Evolutionary conservation across 2,329 filamentous ascomycete species (phyloP).

Genomic region (Cladophialophora chaetospira): DNA sequence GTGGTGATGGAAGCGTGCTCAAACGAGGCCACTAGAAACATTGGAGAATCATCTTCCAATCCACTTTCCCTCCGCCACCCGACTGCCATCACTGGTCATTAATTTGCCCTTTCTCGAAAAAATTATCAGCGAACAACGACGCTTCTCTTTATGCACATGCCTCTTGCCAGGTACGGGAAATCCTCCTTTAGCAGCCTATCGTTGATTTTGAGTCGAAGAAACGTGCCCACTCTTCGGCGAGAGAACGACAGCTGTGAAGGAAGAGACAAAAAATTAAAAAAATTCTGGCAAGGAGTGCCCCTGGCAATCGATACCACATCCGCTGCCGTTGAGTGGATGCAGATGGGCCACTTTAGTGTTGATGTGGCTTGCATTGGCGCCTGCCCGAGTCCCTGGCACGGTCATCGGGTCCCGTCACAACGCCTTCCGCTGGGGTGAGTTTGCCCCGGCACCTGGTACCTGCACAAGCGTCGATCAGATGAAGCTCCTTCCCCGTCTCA

Average conservation of each 20-base stretch:
- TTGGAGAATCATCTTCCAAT: constrained; percentile 6
- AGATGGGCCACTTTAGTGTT: neutral
- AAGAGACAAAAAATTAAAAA: neutral
- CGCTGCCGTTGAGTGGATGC: constrained; percentile 7
- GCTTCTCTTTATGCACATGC: too few species aligned
- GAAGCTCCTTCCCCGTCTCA: neutral
- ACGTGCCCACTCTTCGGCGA: too few species aligned
- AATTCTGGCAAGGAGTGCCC: neutral
- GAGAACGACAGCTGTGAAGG: neutral
- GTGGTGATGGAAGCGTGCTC: constrained; percentile 6
- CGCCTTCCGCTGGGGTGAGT: neutral
- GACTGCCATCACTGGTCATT: neutral
- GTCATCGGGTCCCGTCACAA: neutral
- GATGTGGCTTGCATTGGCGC: constrained; percentile 14
- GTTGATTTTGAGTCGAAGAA: too few species aligned
- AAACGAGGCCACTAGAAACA: constrained; percentile 16
- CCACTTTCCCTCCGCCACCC: constrained; percentile 2
- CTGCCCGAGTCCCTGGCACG: constrained; percentile 9
- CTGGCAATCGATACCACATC: constrained; percentile 11
- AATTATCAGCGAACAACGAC: constrained; percentile 1
- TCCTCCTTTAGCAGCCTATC: too few species aligned
- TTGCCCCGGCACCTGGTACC: constrained; percentile 4
- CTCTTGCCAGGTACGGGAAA: too few species aligned
- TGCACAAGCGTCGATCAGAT: constrained; percentile 19
- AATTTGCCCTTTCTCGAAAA: neutral